Conservation (phyloP, 2,329 filamentous ascomycete genomes). For the Byssothecium circinans region DNA sequence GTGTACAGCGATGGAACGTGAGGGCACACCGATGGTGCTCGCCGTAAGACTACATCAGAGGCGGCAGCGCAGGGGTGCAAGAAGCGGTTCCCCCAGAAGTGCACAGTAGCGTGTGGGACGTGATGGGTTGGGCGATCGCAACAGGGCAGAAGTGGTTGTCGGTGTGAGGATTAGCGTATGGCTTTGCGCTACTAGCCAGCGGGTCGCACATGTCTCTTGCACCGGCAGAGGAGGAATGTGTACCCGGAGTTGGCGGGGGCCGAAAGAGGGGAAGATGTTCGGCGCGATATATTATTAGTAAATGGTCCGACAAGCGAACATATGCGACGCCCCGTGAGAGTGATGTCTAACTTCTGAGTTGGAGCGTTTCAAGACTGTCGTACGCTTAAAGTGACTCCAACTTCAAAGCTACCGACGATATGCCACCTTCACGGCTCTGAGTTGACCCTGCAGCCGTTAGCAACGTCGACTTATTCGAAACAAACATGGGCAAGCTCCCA, state of each 20-base stretch:
- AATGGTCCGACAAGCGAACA: slow-evolving; percentile 13
- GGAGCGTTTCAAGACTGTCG: slow-evolving; percentile 13
- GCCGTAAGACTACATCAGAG: slow-evolving; percentile 33
- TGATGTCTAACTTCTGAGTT: slow-evolving; percentile 14
- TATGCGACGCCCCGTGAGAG: slow-evolving; percentile 1
- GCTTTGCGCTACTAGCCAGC: slow-evolving; percentile 6
- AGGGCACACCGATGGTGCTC: slow-evolving; percentile 5
- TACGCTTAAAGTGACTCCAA: not conserved
- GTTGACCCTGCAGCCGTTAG: too few species aligned
- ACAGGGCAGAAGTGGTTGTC: not conserved
- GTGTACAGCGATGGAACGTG: not conserved
- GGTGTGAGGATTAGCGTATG: not conserved
- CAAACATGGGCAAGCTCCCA: not conserved
- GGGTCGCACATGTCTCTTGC: slow-evolving; percentile 5
- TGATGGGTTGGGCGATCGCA: slow-evolving; percentile 20
- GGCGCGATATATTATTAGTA: slow-evolving; percentile 18
- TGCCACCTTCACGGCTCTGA: not conserved
- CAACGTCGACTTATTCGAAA: not conserved
- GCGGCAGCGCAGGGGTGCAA: slow-evolving; percentile 18
- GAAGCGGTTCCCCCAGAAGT: slow-evolving; percentile 12
- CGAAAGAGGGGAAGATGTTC: slow-evolving; percentile 9
- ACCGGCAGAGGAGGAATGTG: not conserved
- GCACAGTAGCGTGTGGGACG: slow-evolving; percentile 4
- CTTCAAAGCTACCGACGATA: not conserved
- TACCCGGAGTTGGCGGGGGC: slow-evolving; percentile 15